Evolutionary conservation across 2,329 filamentous ascomycete species (phyloP).

Genomic region (Knoxdaviesia proteae): DNA sequence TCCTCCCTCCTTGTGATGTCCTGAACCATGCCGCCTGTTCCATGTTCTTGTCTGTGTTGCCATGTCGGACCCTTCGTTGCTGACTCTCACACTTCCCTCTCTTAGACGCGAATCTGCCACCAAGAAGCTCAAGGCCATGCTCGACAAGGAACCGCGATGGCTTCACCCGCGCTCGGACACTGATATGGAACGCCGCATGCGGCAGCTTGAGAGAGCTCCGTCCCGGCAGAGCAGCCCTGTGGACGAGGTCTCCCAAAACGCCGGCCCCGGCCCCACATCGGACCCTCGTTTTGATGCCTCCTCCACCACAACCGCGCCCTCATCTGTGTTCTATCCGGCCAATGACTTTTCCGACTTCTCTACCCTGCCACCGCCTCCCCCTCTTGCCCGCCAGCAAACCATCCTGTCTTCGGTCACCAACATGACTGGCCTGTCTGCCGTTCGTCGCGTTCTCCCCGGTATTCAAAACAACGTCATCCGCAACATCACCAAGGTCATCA

Average conservation of each 20-base stretch:
- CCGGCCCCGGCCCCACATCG: background rate
- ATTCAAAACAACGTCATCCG: slow-evolving; percentile 14
- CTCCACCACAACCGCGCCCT: background rate
- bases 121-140: slow-evolving; percentile 32
- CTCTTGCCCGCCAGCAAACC: slow-evolving; percentile 14
- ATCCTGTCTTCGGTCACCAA: slow-evolving; percentile 18
- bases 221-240: slow-evolving; percentile 8
- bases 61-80: background rate
- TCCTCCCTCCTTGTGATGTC: too few species aligned
- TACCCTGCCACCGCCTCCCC: slow-evolving; percentile 5
- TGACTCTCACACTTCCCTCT: background rate
- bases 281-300: background rate
- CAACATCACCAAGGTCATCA: slow-evolving; percentile 18
- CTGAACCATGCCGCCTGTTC: background rate
- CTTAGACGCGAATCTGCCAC: slow-evolving; percentile 33
- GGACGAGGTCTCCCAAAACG: background rate
- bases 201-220: slow-evolving; percentile 19
- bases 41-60: background rate
- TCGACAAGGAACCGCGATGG: slow-evolving; percentile 38
- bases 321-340: too few species aligned
- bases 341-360: background rate
- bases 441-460: slow-evolving; percentile 13
- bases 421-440: slow-evolving; percentile 14
- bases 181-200: slow-evolving; percentile 30
- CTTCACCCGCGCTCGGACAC: slow-evolving; percentile 27